Evolutionary conservation across 2,329 filamentous ascomycete species (phyloP), one percentile per base, ranked within the genome.

Genomic region (Beauveria scarabaeidicola): DNA sequence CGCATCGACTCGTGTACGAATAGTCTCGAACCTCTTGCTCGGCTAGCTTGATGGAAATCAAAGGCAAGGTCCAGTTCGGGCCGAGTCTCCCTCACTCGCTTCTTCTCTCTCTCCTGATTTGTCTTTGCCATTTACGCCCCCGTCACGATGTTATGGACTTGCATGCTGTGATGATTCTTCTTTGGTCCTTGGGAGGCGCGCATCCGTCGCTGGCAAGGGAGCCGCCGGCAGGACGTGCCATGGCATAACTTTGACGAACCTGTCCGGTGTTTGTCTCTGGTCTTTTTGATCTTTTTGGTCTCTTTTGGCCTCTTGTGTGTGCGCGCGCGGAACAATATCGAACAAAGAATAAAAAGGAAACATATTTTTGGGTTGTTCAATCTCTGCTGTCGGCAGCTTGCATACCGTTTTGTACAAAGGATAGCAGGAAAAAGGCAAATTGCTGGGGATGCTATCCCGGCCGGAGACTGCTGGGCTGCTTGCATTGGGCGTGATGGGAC

Each of bases 121-220:
- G 63, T 65, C 52, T 56, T 52, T 63, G 61, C 63, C 62, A 59
- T 64, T 65, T 66, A 58, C 61, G 52, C 60, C 64, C 58, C 52
- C 58, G 51, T 64, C 63, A 65, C 59, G 64, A 65, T 62, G 60
- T 65, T 62, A 65, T 62, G 63, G 63, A 64, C 60, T 61, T 64
- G 59, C 61, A 63, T 63, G 62, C 56, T 62, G 60, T 54, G 56
- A 62, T 64, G 41, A 61, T 63, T 60, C 36, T 38, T 41, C 48
- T 44, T 25, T 54, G 29, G 51, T 50, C 40, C 29, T 15, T n/a
- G 27, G 41, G 27, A 46, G 52, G 40, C 27, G 41, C 52, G 41
- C 8, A 23, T 38, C 41, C 19, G 41, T 54, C 52, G 40, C 52
- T 47, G 25, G 52, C n/a, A 46, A 47, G 43, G n/a, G 15, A 32